Base-by-base conservation (phyloP, 176 grass and related monocot genomes). In the Lolium multiflorum region DNA sequence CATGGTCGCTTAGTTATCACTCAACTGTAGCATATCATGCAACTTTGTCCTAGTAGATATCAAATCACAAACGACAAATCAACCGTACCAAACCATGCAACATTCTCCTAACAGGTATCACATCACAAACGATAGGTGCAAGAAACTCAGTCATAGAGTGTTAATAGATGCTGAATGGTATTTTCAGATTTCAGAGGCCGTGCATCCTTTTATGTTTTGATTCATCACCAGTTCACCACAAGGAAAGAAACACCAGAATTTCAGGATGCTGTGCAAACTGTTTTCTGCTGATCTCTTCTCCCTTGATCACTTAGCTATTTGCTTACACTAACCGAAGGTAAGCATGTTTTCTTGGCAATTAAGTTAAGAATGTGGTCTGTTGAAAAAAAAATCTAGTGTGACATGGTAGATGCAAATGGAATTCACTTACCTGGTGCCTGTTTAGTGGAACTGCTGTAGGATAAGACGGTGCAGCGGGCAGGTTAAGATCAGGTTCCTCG, bases 381-480 rank as follows among this genome's bases (percentile, higher is more conserved):
- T 5, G 6, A 44, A 44, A 44, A 7, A 7, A 8, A 8, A 7
- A 7, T 44, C 41, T 44, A 8, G 6, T 74, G 6, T 26, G 21
- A 14, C 13, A 74, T 50, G 12, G 21, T 49, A 74, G 11, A 74
- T 74, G 21, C 71, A 74, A 44, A 28, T 74, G 12, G 72, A 51
- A 71, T 65, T 41, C 18, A 52, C 44, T 61, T 47, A 94, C 92
- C 89, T 88, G 89, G 21, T 66, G 89, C 62, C 84, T 74, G 65
- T 76, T 82, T 66, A 75, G n/a, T 67, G 89, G 76, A 48, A 78
- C 78, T 69, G 89, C 77, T 71, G 93, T 79, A 78, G 90, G 89
- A 47, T 89, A 67, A 39, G 83, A 90, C 14, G 94, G 94, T 82
- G 97, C 94, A 83, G 84, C 63, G 18, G 93, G 97, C 78, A 98